Conservation (phyloP, 371 early-diverging fungal genomes). For the Mucor racemosus region DNA sequence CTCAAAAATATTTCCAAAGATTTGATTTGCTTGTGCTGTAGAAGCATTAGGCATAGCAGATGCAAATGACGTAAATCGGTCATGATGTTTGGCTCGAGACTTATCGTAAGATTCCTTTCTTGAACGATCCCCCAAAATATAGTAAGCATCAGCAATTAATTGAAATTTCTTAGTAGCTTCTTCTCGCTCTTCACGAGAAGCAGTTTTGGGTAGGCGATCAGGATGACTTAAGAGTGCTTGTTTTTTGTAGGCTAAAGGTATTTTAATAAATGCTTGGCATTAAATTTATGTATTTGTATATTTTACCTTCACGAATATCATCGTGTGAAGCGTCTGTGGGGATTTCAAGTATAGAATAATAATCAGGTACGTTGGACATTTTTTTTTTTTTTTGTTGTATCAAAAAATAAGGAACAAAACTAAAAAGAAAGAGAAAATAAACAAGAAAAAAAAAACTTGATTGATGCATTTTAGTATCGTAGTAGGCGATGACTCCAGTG, state of each 20-base stretch:
- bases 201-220: slow-evolving; percentile 67
- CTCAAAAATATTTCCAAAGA: slow-evolving; percentile 37
- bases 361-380: slow-evolving; percentile 35
- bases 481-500: neutral
- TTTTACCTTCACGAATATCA: slow-evolving; percentile 36
- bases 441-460: neutral
- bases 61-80: slow-evolving; percentile 16
- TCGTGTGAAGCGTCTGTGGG: slow-evolving; percentile 23
- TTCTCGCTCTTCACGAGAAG: slow-evolving; percentile 61
- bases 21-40: slow-evolving; percentile 27
- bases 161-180: slow-evolving; percentile 83
- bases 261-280: neutral
- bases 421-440: neutral
- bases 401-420: neutral
- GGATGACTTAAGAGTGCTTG: slow-evolving; percentile 77
- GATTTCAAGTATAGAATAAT: slow-evolving; percentile 31
- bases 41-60: slow-evolving; percentile 28
- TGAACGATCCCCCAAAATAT: slow-evolving; percentile 72
- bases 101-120: slow-evolving; percentile 79
- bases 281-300: neutral
- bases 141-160: slow-evolving; percentile 77
- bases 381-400: neutral
- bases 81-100: slow-evolving; percentile 50
- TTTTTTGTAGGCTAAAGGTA: slow-evolving; percentile 71
- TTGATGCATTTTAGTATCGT: neutral